Percentiles rank a stretch among this genome's conserved stretches.
Conservation (phyloP, 495 filamentous ascomycete genomes). For the Penicillium chermesinum region DNA sequence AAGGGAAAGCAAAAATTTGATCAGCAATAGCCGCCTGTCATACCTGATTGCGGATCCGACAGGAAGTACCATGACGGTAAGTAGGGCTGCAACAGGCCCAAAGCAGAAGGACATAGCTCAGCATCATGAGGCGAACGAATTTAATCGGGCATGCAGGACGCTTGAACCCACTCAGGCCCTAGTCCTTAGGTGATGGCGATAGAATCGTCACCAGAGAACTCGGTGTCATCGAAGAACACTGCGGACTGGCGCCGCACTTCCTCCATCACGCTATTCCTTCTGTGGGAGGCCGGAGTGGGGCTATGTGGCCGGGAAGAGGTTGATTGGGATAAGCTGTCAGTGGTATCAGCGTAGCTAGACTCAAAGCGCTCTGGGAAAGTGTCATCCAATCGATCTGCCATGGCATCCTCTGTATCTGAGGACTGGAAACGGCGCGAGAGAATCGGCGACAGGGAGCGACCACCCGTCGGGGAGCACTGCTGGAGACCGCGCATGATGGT, state of each 20-base stretch:
- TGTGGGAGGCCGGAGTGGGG: slow-evolving; percentile 14
- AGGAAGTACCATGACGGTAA: slow-evolving; percentile 12
- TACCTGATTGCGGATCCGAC: slow-evolving; percentile 6
- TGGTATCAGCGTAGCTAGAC: slow-evolving; percentile 21
- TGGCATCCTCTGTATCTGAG: slow-evolving; percentile 20
- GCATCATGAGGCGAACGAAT: slow-evolving; percentile 7
- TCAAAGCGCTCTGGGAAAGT: slow-evolving; percentile 28
- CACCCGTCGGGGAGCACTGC: slow-evolving; percentile 38
- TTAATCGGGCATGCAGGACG: slow-evolving; percentile 1
- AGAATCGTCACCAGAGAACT: slow-evolving; percentile 33
- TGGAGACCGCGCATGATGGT: slow-evolving; percentile 70
- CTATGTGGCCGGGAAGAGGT: slow-evolving; percentile 22
- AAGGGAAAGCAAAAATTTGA: slow-evolving; percentile 3
- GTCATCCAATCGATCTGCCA: slow-evolving; percentile 27
- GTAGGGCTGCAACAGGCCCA: slow-evolving; percentile 15
- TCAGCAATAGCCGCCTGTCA: slow-evolving; percentile 24
- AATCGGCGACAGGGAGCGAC: slow-evolving; percentile 22
- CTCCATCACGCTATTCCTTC: slow-evolving; percentile 47
- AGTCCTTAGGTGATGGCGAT: slow-evolving; percentile 16
- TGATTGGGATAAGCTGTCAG: slow-evolving; percentile 26
- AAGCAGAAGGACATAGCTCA: slow-evolving; percentile 11
- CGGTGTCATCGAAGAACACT: slow-evolving; percentile 58
- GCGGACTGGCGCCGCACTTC: slow-evolving; percentile 56
- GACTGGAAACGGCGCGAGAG: slow-evolving; percentile 22
- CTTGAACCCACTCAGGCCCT: slow-evolving; percentile 10